phyloP scores from a whole-genome alignment of 257 asterid genomes.

The Solanum peruvianum region DNA sequence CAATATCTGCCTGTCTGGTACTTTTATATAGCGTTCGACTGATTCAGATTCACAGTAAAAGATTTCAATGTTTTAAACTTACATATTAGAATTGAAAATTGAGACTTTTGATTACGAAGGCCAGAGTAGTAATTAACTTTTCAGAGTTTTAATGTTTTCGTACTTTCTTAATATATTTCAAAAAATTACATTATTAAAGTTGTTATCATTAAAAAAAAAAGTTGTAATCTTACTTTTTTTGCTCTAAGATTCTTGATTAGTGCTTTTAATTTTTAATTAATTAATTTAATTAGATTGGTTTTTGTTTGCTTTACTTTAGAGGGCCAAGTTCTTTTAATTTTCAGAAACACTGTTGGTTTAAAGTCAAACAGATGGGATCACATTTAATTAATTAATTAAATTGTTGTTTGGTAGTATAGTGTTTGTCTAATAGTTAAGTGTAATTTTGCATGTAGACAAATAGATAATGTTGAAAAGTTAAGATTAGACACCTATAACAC shows the following conservation, averaged over 20 bases:
- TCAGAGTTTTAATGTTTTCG: background rate
- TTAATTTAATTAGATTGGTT: background rate
- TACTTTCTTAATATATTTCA: background rate
- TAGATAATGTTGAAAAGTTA: slow-evolving; percentile 3
- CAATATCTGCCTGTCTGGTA: accelerated
- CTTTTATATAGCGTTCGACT: background rate
- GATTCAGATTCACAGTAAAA: background rate
- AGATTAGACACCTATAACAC: slow-evolving; percentile 7
- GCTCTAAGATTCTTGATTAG: background rate
- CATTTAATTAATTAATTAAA: slow-evolving; percentile 15
- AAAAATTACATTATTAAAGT: background rate
- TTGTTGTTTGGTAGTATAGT: background rate
- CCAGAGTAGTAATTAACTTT: background rate
- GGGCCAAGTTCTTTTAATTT: slow-evolving; percentile 14
- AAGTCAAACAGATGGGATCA: slow-evolving; percentile 15
- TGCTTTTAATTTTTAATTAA: background rate
- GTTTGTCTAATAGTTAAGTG: background rate
- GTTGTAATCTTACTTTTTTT: background rate
- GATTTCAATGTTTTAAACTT: background rate
- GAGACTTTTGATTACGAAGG: background rate
- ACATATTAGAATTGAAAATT: background rate
- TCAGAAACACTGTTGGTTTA: slow-evolving; percentile 7
- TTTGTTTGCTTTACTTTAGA: slow-evolving; percentile 9
- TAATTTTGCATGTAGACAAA: slow-evolving; percentile 1
- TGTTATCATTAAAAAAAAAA: background rate